Conservation (phyloP, 331 rosid species). For the Acacia pycnantha region DNA sequence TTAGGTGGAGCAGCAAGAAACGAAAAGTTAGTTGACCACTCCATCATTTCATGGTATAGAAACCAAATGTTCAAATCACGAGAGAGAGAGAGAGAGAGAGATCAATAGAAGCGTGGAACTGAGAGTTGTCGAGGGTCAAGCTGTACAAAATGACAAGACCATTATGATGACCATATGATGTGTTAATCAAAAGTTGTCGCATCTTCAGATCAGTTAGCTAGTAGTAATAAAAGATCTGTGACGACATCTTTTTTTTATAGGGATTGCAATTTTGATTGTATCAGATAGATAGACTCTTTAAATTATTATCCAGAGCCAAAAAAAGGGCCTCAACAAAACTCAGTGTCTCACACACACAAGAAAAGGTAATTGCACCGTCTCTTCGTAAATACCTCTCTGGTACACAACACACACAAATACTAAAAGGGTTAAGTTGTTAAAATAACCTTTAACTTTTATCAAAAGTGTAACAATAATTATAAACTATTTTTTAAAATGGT, state of each 20-base stretch:
- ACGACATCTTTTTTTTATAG: not conserved
- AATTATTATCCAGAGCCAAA: not conserved
- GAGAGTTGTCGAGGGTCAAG: not conserved
- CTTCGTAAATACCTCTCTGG: not conserved
- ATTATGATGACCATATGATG: not conserved
- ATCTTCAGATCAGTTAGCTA: not conserved
- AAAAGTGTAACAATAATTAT: too few species aligned
- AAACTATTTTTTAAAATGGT: too few species aligned
- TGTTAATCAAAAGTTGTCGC: not conserved
- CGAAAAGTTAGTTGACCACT: slow-evolving; percentile 39
- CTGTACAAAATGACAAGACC: not conserved
- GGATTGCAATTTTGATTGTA: not conserved
- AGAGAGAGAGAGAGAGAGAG: slow-evolving; percentile 2
- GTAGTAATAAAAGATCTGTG: not conserved
- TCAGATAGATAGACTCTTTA: not conserved
- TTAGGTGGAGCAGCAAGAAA: slow-evolving; percentile 41
- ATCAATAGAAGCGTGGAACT: slow-evolving; percentile 1
- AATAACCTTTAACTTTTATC: too few species aligned
- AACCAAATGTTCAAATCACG: slow-evolving; percentile 30
- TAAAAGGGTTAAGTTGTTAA: not conserved
- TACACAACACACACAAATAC: not conserved
- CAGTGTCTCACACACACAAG: not conserved
- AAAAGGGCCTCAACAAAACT: not conserved
- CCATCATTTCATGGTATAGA: slow-evolving; percentile 21
- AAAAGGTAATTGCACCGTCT: not conserved